Base-by-base conservation (phyloP, 805 yeast species). In the Candida dendrica region DNA sequence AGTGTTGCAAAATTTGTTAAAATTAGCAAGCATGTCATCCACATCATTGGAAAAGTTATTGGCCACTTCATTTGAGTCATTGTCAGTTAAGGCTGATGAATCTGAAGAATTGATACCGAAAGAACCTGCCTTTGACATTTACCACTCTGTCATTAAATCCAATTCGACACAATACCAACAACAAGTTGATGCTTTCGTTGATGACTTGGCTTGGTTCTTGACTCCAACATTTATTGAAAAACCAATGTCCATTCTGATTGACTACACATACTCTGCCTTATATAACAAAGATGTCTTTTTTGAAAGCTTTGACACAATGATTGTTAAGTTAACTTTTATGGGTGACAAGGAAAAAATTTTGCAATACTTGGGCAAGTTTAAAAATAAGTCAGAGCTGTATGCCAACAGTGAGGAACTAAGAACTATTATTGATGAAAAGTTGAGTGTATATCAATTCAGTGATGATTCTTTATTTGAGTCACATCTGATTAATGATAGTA, bases 141-240 rank as follows among this genome's bases (percentile, higher is more conserved):
- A 61, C 26, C 55, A 57, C 15, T 43, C 47, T 7, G 52, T 59
- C 16, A 49, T 69, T 4, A 48, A 45, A 29, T 42, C 48, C 13
- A 53, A 61, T 32, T 13, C 52, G 4, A 29, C 41, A 0, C 43
- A 47, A 8, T 61, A 47, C 40, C 20, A 43, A 3, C 45, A 56
- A 0, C 53, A 56, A n/a, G 53, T 77, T 1, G 48, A 53, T 0
- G 51, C 53, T 3, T 60, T 71, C 35, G 46, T 72, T 15, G 49
- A 50, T 16, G 60, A 60, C 14, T 15, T 74, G 6, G 66, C 72
- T 4, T 49, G 54, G 2, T 55, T 56, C 46, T 44, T 71, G 6
- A 58, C 65, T 1, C 50, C 59, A 6, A 37, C 44, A 1, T 56
- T 58, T 15, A 50, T 61, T 38, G 66, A 61, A 4, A 37, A 41